Evolutionary conservation across 331 rosid genomes (phyloP).

Genomic region (Acacia concinna): DNA sequence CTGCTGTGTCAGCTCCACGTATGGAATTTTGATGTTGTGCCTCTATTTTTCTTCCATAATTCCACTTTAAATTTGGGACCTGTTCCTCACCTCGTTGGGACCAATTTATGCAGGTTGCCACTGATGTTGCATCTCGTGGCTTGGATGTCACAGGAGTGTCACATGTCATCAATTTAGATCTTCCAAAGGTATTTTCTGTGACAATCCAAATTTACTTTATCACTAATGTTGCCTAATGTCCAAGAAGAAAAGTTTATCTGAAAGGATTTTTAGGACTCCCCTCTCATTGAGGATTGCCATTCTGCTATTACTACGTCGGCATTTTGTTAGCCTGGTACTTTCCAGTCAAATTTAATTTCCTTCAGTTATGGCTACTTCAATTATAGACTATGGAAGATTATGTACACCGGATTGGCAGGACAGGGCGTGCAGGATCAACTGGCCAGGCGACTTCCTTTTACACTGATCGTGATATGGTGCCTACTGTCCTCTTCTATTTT

Average conservation of each 20-base stretch:
- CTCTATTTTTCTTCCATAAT: slow-evolving; percentile 9
- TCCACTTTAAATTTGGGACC: slow-evolving; percentile 14
- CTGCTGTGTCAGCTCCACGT: neutral
- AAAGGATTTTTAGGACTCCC: slow-evolving; percentile 21
- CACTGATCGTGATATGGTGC: slow-evolving; percentile 80
- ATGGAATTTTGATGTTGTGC: slow-evolving; percentile 8
- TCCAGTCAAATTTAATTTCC: slow-evolving; percentile 55
- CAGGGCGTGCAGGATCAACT: slow-evolving; percentile 87
- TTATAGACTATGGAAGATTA: slow-evolving; percentile 96
- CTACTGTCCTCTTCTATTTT: slow-evolving; percentile 16
- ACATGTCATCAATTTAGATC: slow-evolving; percentile 84
- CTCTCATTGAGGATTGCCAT: slow-evolving; percentile 29
- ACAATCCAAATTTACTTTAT: slow-evolving; percentile 11
- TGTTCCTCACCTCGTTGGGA: slow-evolving; percentile 17
- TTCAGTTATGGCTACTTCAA: slow-evolving; percentile 76
- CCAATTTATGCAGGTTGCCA: slow-evolving; percentile 64
- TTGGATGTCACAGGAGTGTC: slow-evolving; percentile 93
- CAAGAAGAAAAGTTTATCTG: slow-evolving; percentile 27
- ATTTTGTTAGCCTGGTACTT: slow-evolving; percentile 46
- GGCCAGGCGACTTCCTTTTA: slow-evolving; percentile 79
- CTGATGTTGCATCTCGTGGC: slow-evolving; percentile 92
- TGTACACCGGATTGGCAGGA: slow-evolving; percentile 92
- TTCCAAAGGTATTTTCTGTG: slow-evolving; percentile 71
- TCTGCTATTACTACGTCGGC: slow-evolving; percentile 46
- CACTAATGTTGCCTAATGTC: slow-evolving; percentile 28